phyloP scores from a whole-genome alignment of 129 eudicot genomes.

The Glebionis coronaria region DNA sequence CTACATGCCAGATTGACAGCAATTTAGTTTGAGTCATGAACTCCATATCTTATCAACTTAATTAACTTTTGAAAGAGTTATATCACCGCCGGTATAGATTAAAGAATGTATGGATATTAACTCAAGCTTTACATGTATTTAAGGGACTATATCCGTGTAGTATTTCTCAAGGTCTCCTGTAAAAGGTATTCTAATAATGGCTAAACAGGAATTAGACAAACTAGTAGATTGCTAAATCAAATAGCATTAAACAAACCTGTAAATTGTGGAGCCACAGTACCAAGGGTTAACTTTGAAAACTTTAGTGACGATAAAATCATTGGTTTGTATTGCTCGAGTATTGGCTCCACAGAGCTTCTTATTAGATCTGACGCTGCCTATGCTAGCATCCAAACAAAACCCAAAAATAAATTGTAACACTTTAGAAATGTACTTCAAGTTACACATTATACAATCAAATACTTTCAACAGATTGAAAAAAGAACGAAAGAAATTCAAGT shows the following conservation, averaged over 20 bases:
- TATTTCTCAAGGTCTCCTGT: too few relatives aligned
- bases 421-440: slow-evolving; percentile 14
- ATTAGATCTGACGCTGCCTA: slow-evolving; percentile 96
- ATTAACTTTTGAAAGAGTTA: background rate
- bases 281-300: slow-evolving; percentile 85
- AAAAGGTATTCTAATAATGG: too few relatives aligned
- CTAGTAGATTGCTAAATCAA: too few relatives aligned
- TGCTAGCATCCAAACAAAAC: slow-evolving; percentile 31
- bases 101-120: too few relatives aligned
- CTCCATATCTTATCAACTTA: slow-evolving; percentile 9
- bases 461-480: background rate
- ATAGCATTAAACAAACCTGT: slow-evolving; percentile 46
- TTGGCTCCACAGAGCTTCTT: slow-evolving; percentile 86
- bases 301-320: slow-evolving; percentile 55
- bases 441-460: too few relatives aligned
- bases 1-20: slow-evolving; percentile 44
- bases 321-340: slow-evolving; percentile 86
- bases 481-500: background rate
- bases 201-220: too few relatives aligned
- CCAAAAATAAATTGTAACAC: slow-evolving; percentile 10
- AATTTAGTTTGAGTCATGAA: background rate
- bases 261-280: slow-evolving; percentile 94
- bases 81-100: too few relatives aligned
- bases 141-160: too few relatives aligned
- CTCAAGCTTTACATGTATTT: too few relatives aligned